Conservation (phyloP, 345 rosid genomes). For the Clausena lansium region DNA sequence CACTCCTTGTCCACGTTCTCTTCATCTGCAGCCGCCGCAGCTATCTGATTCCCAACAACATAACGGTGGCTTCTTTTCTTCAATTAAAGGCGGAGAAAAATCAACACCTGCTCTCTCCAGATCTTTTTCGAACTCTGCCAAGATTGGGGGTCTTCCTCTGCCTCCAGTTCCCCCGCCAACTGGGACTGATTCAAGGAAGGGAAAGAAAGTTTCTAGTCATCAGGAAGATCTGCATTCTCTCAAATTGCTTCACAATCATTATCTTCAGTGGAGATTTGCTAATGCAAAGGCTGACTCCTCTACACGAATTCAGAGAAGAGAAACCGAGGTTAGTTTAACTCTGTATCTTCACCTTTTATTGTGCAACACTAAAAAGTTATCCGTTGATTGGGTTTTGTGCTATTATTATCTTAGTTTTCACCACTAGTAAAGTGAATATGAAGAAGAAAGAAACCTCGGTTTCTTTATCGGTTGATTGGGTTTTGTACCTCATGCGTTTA, state of each 20-base stretch:
- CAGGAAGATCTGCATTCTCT: conserved; percentile 64
- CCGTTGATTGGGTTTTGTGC: too few relatives aligned
- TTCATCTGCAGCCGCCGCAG: conserved; percentile 25
- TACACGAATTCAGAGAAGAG: conserved; percentile 51
- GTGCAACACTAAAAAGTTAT: too few relatives aligned
- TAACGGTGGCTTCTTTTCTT: conserved; percentile 15
- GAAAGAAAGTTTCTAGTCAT: conserved; percentile 45
- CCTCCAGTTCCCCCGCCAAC: conserved; percentile 45
- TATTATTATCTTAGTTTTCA: too few relatives aligned
- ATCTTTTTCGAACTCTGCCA: conserved; percentile 17
- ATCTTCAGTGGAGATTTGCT: conserved; percentile 84
- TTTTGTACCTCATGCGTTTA: not conserved
- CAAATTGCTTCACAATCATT: conserved; percentile 65
- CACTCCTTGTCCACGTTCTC: conserved; percentile 36
- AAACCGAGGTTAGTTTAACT: conserved; percentile 58
- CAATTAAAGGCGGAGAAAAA: conserved; percentile 24
- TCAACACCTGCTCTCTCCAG: conserved; percentile 17
- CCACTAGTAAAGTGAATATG: too few relatives aligned
- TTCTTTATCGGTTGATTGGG: too few relatives aligned
- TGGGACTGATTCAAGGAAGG: conserved; percentile 37
- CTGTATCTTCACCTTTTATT: not conserved
- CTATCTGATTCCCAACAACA: conserved; percentile 14
- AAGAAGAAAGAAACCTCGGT: too few relatives aligned
- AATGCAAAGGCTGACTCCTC: conserved; percentile 67
- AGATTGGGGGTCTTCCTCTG: conserved; percentile 31